These are phyloP conservation scores for Lobosporangium transversale DNA, from an alignment of 192 early-diverging fungal genomes.

Conservation along the genomic window DNA sequence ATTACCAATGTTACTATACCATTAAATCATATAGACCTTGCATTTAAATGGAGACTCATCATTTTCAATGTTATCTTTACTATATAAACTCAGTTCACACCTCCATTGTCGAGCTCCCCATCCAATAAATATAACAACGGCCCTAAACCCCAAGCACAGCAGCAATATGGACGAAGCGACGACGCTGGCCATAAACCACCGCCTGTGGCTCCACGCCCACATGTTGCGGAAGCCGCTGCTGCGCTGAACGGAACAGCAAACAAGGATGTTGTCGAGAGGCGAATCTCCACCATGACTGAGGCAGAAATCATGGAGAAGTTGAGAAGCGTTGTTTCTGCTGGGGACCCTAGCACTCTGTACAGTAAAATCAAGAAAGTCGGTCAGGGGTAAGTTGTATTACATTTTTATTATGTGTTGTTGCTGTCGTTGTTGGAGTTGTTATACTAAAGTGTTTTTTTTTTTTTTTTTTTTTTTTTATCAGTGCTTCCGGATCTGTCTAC, in stretches of 20 bases:
- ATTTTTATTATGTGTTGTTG: not conserved
- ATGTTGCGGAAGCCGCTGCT: conserved; percentile 57
- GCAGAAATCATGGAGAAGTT: conserved; percentile 95
- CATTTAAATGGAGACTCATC: no score
- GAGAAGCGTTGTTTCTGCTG: conserved; percentile 86
- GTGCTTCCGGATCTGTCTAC: conserved; percentile 98
- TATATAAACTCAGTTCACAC: no score
- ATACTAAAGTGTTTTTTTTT: conserved; percentile 6
- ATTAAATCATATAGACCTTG: no score
- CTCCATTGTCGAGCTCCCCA: conserved; percentile 44
- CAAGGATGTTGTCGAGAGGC: conserved; percentile 64
- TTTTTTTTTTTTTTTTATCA: conserved; percentile 15
- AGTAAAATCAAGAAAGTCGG: conserved; percentile 96
- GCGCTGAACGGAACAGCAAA: conserved; percentile 65
- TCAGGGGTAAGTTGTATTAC: conserved; percentile 76
- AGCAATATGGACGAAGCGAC: no score
- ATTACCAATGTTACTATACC: no score
- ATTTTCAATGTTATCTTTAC: no score
- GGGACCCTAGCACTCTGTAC: conserved; percentile 92
- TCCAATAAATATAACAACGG: conserved; percentile 32
- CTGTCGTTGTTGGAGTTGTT: not conserved
- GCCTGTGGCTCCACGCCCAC: conserved; percentile 40
- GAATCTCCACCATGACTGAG: conserved; percentile 90
- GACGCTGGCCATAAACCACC: conserved; percentile 13
- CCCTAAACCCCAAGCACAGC: conserved; percentile 19